Evolutionary conservation across 1,284 basidiomycete species (phyloP), one percentile per base, ranked within the genome.

Genomic region (Thelephora terrestris): DNA sequence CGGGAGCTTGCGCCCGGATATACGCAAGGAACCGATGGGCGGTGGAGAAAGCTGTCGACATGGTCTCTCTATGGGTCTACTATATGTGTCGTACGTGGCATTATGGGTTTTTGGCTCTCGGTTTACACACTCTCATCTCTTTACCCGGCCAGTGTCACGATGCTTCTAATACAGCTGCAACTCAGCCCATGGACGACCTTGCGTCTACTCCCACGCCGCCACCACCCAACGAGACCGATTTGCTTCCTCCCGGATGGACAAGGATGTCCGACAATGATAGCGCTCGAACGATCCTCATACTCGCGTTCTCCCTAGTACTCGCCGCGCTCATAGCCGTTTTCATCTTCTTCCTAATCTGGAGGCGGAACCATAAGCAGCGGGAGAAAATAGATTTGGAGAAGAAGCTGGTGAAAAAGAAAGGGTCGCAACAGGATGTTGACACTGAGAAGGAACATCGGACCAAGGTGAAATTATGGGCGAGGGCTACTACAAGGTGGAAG

Each of bases 21-120:
- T 61, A 65, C 68, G 47, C 58, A 70, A 55, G 78, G 69, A 16
- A 47, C 63, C n/a, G 81, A 84, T 66, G 78, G 75, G 12, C 60
- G 65, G 48, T 86, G 82, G 82, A 70, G 74, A 50, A 78, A 71
- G 61, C 70, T 72, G 3, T 64, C 69, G n/a, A 55, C 58, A 25
- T 85, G 76, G 67, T 74, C 76, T 14, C 62, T 85, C 24, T 84
- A 81, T 57, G 82, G 82, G 37, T 76, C 76, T 23, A 73, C 76
- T 18, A 67, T 79, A 50, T 72, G 79, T 62, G 34, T 54, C 36
- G 68, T 70, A 55, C 55, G 59, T 58, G 50, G 14, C 18, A 32
- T 39, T 45, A 47, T 37, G 47, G 52, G 45, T 36, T 39, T 21
- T 36, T 47, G 43, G 53, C 47, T 51, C 46, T 38, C 38, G 35